phyloP scores from a whole-genome alignment of 768 basidiomycete genomes.

The Boletus sp. region DNA sequence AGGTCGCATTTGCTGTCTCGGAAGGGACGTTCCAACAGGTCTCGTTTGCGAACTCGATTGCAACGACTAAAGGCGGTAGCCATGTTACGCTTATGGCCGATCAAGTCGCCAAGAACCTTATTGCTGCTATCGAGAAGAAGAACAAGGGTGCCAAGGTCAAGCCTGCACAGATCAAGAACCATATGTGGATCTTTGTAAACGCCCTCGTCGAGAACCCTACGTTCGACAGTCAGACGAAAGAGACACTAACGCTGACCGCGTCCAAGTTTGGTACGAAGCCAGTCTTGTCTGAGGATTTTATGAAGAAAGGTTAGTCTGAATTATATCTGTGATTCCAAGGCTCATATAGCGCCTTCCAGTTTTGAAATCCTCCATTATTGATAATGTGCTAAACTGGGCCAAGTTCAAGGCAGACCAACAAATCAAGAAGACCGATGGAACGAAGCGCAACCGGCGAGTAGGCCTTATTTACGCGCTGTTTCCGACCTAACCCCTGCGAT shows the following conservation, averaged over 20 bases:
- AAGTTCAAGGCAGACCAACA: slow-evolving; percentile 96
- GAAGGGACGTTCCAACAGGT: slow-evolving; percentile 92
- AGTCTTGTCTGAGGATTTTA: slow-evolving; percentile 80
- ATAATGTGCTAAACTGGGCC: slow-evolving; percentile 92
- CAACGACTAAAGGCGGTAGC: slow-evolving; percentile 94
- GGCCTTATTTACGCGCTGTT: neutral
- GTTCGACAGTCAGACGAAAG: slow-evolving; percentile 99
- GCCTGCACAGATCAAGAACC: slow-evolving; percentile 89
- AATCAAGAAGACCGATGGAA: slow-evolving; percentile 93
- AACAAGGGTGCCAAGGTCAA: slow-evolving; percentile 97
- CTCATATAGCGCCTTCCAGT: slow-evolving; percentile 44
- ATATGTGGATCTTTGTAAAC: slow-evolving; percentile 98
- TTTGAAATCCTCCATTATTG: slow-evolving; percentile 83
- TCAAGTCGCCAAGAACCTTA: slow-evolving; percentile 82
- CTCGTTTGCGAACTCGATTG: slow-evolving; percentile 96
- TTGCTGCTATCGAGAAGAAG: slow-evolving; percentile 87
- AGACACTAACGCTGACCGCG: slow-evolving; percentile 80
- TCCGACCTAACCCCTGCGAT: neutral
- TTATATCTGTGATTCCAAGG: neutral
- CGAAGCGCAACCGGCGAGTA: slow-evolving; percentile 77
- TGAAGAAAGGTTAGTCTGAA: slow-evolving; percentile 78
- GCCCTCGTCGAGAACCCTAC: slow-evolving; percentile 95
- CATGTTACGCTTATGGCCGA: slow-evolving; percentile 85
- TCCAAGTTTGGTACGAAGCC: slow-evolving; percentile 92
- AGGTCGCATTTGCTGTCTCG: slow-evolving; percentile 90